Percentiles rank a stretch among this genome's conserved stretches.
Conservation (phyloP, 2,329 filamentous ascomycete species). For the Taxawa tesnikishii region DNA sequence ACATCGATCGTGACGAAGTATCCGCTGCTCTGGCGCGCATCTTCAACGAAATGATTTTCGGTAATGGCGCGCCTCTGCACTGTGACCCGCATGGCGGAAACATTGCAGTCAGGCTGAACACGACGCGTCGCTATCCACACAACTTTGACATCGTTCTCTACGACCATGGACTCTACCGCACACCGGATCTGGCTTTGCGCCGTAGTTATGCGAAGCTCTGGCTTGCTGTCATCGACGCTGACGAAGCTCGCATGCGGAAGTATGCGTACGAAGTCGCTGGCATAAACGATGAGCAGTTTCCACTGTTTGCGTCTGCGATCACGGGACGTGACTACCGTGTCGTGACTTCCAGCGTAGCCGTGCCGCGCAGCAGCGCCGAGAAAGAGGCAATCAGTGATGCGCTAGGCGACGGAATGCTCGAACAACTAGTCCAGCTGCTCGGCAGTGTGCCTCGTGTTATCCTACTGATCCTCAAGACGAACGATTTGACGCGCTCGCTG, state of each 20-base stretch:
- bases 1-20: constrained; percentile 90
- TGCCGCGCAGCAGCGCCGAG: constrained; percentile 58
- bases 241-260: constrained; percentile 73
- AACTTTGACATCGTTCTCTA: constrained; percentile 97
- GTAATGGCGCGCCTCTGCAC: constrained; percentile 74
- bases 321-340: constrained; percentile 84
- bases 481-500: constrained; percentile 84
- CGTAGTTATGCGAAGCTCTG: constrained; percentile 92
- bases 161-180: constrained; percentile 91
- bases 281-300: constrained; percentile 80
- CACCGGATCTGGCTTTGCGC: constrained; percentile 67
- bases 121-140: constrained; percentile 38
- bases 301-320: constrained; percentile 89
- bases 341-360: constrained; percentile 46
- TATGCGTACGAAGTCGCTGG: constrained; percentile 85
- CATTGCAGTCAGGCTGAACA: constrained; percentile 76
- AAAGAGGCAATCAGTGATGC: constrained; percentile 77
- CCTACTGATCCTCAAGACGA: constrained; percentile 90
- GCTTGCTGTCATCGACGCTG: constrained; percentile 86
- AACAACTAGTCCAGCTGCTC: constrained; percentile 76
- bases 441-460: constrained; percentile 86
- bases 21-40: constrained; percentile 80
- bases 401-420: constrained; percentile 76
- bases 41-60: constrained; percentile 99
- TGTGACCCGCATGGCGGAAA: constrained; percentile 97